Evolutionary conservation across 108 stramenopile species (phyloP).

Genomic region (Licmophora abbreviata): DNA sequence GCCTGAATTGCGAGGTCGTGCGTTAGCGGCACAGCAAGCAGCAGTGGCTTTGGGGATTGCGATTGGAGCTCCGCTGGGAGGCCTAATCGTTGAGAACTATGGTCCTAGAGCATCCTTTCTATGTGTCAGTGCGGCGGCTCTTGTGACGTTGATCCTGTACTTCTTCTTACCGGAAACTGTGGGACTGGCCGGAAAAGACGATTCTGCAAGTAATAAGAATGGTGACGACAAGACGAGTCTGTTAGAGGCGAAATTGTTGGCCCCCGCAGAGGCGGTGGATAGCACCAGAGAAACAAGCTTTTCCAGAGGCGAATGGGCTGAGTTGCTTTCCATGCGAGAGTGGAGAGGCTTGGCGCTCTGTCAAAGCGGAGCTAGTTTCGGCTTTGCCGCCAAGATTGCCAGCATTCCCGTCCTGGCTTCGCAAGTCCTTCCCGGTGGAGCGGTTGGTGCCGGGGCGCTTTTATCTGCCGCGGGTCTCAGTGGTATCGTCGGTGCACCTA

Average conservation of each 20-base stretch:
- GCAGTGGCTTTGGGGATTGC: conserved; percentile 59
- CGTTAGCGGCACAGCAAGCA: conserved; percentile 60
- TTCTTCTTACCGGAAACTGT: conserved; percentile 59
- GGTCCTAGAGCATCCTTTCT: conserved; percentile 51
- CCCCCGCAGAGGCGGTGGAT: neutral
- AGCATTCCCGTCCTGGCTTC: conserved; percentile 57
- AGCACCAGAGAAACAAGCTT: neutral
- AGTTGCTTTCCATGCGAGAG: conserved; percentile 28
- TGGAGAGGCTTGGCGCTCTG: conserved; percentile 57
- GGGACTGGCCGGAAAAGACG: neutral
- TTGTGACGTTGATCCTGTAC: conserved; percentile 38
- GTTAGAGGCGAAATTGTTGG: neutral
- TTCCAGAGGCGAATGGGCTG: conserved; percentile 32
- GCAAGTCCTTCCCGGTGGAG: conserved; percentile 43
- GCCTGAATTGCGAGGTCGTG: conserved; percentile 46
- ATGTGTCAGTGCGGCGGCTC: conserved; percentile 63
- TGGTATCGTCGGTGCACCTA: conserved; percentile 57
- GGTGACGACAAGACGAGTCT: neutral
- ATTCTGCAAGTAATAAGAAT: neutral
- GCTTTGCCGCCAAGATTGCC: conserved; percentile 72
- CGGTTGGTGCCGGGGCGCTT: conserved; percentile 49
- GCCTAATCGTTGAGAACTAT: conserved; percentile 48
- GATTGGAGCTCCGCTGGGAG: conserved; percentile 63
- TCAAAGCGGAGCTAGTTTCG: conserved; percentile 55
- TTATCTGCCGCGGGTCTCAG: conserved; percentile 60